Base-by-base conservation (phyloP, 176 grass and related monocot species). In the Typha latifolia region DNA sequence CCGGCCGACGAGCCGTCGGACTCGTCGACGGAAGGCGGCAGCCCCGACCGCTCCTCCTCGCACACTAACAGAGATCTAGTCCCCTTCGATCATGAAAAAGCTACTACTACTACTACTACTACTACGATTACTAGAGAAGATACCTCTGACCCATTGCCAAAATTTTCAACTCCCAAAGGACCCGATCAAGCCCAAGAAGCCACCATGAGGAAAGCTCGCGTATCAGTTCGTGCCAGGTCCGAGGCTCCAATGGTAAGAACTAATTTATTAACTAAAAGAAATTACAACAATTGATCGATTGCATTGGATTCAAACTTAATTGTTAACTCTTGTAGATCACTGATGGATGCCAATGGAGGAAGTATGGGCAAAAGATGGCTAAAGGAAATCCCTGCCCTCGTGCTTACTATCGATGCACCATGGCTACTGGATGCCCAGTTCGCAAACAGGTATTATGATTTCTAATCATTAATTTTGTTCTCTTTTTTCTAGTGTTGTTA, bases 341-440 rank as follows among this genome's bases (percentile, higher is more conserved):
- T 24, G 93, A 97, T 65, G 93, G 93, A 5, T 97, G 93, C 65
- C 93, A 97, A 74, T 97, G 93, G 93, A 86, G 93, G 80, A 97
- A 97, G 79, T 97, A 97, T 51, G 93, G 93, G 0, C 88, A 97
- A 79, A 97, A 97, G 81, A 97, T 97, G 93, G 93, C 93, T 2
- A 97, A 97, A 61, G 93, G 93, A 19, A 97, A 97, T 74, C 93
- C 93, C 0, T 97, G 93, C 24, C 93, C 93, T 18, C 85, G 93
- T n/a, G 93, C 88, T 55, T 97, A 97, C 78, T 97, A 97, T 83
- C 78, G 87, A 4, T 97, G 93, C 83, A 97, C 93, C 80, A 97
- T 97, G 93, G 85, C 88, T 26, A 82, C 78, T 66, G 88, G 77
- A 16, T 97, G 93, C 75, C 93, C 93, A 12, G 93, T 97, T 62